phyloP scores from a whole-genome alignment of 2,329 filamentous ascomycete species.

The Metarhizium sp. region DNA sequence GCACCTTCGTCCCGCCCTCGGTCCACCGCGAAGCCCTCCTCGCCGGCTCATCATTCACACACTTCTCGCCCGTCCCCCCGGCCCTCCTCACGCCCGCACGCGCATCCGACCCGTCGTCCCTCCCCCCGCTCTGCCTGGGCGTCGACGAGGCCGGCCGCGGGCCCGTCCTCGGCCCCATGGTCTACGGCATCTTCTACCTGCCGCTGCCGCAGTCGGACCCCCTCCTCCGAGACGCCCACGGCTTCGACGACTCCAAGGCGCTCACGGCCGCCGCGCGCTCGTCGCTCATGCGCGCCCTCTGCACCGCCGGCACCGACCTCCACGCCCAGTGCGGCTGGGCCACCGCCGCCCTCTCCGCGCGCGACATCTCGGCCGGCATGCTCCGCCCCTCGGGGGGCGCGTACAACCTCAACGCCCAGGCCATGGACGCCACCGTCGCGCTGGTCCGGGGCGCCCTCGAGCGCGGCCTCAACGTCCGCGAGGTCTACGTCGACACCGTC shows the following conservation, averaged over 20 bases:
- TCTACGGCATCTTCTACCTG: slow-evolving; percentile 64
- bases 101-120: slow-evolving; percentile 21
- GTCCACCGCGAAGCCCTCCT: slow-evolving; percentile 49
- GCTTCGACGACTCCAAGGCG: slow-evolving; percentile 93
- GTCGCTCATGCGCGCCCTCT: slow-evolving; percentile 59
- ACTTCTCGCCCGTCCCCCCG: slow-evolving; percentile 61
- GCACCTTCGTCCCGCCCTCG: slow-evolving; percentile 58
- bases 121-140: slow-evolving; percentile 60
- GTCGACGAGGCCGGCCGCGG: slow-evolving; percentile 92
- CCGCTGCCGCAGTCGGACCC: slow-evolving; percentile 62
- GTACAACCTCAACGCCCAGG: slow-evolving; percentile 95
- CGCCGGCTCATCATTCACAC: slow-evolving; percentile 57
- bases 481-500: slow-evolving; percentile 94
- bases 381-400: slow-evolving; percentile 47
- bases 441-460: slow-evolving; percentile 71
- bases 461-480: slow-evolving; percentile 69
- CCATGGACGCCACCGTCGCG: slow-evolving; percentile 80
- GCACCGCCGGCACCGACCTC: slow-evolving; percentile 47
- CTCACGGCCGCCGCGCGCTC: slow-evolving; percentile 74
- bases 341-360: slow-evolving; percentile 68
- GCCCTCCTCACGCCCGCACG: slow-evolving; percentile 39
- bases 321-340: slow-evolving; percentile 67
- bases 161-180: slow-evolving; percentile 79
- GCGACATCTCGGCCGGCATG: slow-evolving; percentile 75
- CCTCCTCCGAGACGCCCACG: slow-evolving; percentile 68